phyloP scores from a whole-genome alignment of 2,329 filamentous ascomycete species.

The Sporothrix phasma region DNA sequence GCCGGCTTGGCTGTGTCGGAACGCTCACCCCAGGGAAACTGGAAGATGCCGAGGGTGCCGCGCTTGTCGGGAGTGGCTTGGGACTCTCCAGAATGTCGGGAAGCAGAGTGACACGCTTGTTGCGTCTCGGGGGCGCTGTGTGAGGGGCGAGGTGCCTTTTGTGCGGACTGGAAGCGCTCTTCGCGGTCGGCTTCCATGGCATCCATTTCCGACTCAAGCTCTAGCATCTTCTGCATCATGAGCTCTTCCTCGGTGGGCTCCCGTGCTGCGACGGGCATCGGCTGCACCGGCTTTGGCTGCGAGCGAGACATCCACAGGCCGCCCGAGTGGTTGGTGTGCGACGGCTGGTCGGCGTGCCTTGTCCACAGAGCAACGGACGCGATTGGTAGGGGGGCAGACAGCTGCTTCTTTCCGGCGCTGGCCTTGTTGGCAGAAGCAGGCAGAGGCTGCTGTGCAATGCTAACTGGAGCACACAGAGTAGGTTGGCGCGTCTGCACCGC shows the following conservation, averaged over 20 bases:
- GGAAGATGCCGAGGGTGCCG: slow-evolving; percentile 53
- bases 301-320: slow-evolving; percentile 6
- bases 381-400: slow-evolving; percentile 9
- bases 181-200: slow-evolving; percentile 3
- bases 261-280: not conserved
- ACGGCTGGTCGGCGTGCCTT: not conserved
- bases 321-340: not conserved
- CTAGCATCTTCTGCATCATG: slow-evolving; percentile 7
- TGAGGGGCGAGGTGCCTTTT: slow-evolving; percentile 33
- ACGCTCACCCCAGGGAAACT: slow-evolving; percentile 56
- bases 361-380: slow-evolving; percentile 10
- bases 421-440: not conserved
- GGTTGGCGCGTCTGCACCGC: slow-evolving; percentile 24
- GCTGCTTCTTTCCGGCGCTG: not conserved
- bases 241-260: not conserved
- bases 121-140: slow-evolving; percentile 46
- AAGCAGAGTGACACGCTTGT: slow-evolving; percentile 46
- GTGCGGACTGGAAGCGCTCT: slow-evolving; percentile 10
- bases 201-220: slow-evolving; percentile 10
- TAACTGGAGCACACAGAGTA: not conserved
- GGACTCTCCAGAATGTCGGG: slow-evolving; percentile 56
- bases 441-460: not conserved
- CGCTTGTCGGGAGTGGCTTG: slow-evolving; percentile 47
- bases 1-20: slow-evolving; percentile 43
- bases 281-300: not conserved